These are phyloP conservation scores for Epichloe uncinata DNA, from an alignment of 2,329 filamentous ascomycete genomes.

Conservation along the genomic window DNA sequence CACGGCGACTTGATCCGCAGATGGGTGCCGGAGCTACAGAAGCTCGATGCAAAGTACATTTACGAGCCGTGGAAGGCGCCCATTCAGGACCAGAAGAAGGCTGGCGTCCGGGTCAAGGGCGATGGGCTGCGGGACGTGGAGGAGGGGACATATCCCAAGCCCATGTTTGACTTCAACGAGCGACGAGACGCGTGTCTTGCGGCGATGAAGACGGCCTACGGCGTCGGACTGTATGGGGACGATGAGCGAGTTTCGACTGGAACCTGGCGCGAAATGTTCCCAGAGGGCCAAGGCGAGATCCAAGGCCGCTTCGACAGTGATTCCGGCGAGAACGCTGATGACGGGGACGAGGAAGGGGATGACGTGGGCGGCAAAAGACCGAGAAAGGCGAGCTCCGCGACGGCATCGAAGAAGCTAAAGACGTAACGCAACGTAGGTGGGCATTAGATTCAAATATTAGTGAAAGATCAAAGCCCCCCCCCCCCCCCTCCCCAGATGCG, in stretches of 20 bases:
- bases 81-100: constrained; percentile 53
- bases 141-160: constrained; percentile 50
- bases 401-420: constrained; percentile 15
- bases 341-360: constrained; percentile 10
- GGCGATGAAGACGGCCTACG: constrained; percentile 59
- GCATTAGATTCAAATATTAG: background rate
- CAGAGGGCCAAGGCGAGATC: constrained; percentile 24
- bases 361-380: constrained; percentile 13
- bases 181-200: constrained; percentile 48
- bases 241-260: constrained; percentile 49
- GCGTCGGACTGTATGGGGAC: constrained; percentile 49
- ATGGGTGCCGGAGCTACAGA: constrained; percentile 53
- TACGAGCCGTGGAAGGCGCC: constrained; percentile 72
- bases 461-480: background rate
- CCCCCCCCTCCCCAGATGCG: background rate
- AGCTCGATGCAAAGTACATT: constrained; percentile 54
- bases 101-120: constrained; percentile 47
- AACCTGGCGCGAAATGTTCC: constrained; percentile 36
- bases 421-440: constrained; percentile 2
- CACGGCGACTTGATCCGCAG: constrained; percentile 49
- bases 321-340: constrained; percentile 21
- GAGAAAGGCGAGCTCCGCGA: constrained; percentile 6
- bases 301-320: constrained; percentile 23
- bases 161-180: constrained; percentile 63
- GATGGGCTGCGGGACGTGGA: constrained; percentile 31